Percentiles rank a stretch among this genome's conserved stretches.
Evolutionary conservation across 495 filamentous ascomycete genomes (phyloP).

Genomic region (Penicillium ochrochloron): DNA sequence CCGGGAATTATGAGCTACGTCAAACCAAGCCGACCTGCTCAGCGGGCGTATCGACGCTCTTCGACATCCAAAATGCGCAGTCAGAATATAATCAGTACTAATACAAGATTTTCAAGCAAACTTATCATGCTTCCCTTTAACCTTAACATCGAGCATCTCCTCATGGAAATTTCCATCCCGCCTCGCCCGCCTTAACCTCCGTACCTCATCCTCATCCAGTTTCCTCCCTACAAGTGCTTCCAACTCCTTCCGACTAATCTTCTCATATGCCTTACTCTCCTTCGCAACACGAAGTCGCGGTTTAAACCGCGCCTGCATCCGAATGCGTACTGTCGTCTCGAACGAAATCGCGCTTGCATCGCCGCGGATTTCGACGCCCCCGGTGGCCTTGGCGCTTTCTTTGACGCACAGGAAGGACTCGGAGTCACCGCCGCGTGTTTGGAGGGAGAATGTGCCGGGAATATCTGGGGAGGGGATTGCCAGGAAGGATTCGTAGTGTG

Average conservation of each 20-base stretch:
- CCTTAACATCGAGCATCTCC: constrained; percentile 81
- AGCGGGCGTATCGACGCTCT: too few relatives aligned
- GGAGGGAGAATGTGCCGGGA: constrained; percentile 68
- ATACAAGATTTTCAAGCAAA: constrained; percentile 56
- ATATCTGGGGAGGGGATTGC: constrained; percentile 66
- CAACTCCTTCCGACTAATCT: constrained; percentile 85
- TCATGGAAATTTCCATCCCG: constrained; percentile 90
- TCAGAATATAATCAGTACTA: not conserved
- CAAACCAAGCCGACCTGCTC: not conserved
- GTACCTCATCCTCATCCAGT: constrained; percentile 85
- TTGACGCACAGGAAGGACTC: constrained; percentile 58
- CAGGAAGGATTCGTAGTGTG: constrained; percentile 79
- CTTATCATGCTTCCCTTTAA: constrained; percentile 97
- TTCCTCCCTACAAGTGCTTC: constrained; percentile 78
- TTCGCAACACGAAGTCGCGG: constrained; percentile 76
- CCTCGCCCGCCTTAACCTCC: constrained; percentile 77
- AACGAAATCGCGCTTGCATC: constrained; percentile 75
- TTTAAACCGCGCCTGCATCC: constrained; percentile 96
- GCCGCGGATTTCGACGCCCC: constrained; percentile 67
- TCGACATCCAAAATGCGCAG: not conserved
- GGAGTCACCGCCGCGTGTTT: constrained; percentile 57
- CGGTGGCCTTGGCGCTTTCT: constrained; percentile 47
- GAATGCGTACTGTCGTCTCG: constrained; percentile 77
- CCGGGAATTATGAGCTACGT: not conserved
- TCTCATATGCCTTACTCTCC: constrained; percentile 78